Conservation (phyloP, 305 asterid species). For the Solanum hybrid region DNA sequence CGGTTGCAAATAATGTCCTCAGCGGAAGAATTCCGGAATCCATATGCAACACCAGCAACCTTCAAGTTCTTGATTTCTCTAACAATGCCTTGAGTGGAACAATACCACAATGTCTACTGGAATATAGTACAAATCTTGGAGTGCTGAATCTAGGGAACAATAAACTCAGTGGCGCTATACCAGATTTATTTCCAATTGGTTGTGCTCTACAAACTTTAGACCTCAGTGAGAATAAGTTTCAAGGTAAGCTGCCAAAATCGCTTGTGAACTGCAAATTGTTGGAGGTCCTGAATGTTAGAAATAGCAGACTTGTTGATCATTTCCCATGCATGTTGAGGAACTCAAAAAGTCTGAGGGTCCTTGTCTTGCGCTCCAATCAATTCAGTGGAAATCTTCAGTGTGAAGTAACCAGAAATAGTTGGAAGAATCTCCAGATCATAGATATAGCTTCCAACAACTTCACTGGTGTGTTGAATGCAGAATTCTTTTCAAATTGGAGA, state of each 20-base stretch:
- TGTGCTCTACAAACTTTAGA: constrained; percentile 19
- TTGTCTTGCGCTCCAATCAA: constrained; percentile 26
- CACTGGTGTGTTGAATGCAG: constrained; percentile 15
- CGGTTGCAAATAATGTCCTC: constrained; percentile 14
- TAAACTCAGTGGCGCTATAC: constrained; percentile 31
- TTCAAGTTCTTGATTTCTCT: constrained; percentile 31
- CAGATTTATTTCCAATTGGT: constrained; percentile 11
- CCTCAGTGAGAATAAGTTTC: constrained; percentile 20
- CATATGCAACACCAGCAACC: constrained; percentile 8
- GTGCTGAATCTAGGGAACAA: constrained; percentile 44
- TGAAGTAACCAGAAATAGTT: neutral
- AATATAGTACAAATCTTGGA: neutral
- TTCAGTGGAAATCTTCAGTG: constrained; percentile 31
- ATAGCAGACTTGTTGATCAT: constrained; percentile 23
- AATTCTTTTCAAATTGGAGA: constrained; percentile 11
- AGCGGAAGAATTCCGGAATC: constrained; percentile 21
- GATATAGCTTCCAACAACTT: constrained; percentile 32
- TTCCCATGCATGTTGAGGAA: constrained; percentile 34
- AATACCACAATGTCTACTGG: constrained; percentile 35
- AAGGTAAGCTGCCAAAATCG: constrained; percentile 31
- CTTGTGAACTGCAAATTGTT: constrained; percentile 24
- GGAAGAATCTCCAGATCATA: constrained; percentile 37
- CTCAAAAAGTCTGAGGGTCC: constrained; percentile 19
- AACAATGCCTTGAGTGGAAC: constrained; percentile 24
- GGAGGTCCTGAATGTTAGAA: constrained; percentile 38